phyloP scores from a whole-genome alignment of 176 grass and related monocot species.

The sorghum (Sorghum bicolor) region Sorghum_bicolor_NCBIv3 NC_012879.2:113501-114000 shows the following conservation, averaged over 20 bases:
- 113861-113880: not conserved
- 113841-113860: not conserved
- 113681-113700: slow-evolving; percentile 17
- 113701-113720: not conserved
- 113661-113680: not conserved
- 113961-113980: not conserved
- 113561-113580: not conserved
- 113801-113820: not conserved
- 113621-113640: slow-evolving; percentile 8
- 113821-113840: not conserved
- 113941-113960: not conserved
- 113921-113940: not conserved
- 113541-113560: not conserved
- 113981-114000: not conserved
- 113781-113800: not conserved
- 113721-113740: not conserved
- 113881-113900: not conserved
- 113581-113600: slow-evolving; percentile 25
- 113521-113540: not conserved
- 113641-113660: not conserved
- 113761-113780: slow-evolving; percentile 54
- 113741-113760: not conserved
- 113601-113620: not conserved
- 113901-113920: not conserved
- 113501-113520: not conserved